Percentiles rank a stretch among this genome's conserved stretches.
Conservation (phyloP, 176 grass and related monocot genomes). For the Dactylis glomerata region DNA sequence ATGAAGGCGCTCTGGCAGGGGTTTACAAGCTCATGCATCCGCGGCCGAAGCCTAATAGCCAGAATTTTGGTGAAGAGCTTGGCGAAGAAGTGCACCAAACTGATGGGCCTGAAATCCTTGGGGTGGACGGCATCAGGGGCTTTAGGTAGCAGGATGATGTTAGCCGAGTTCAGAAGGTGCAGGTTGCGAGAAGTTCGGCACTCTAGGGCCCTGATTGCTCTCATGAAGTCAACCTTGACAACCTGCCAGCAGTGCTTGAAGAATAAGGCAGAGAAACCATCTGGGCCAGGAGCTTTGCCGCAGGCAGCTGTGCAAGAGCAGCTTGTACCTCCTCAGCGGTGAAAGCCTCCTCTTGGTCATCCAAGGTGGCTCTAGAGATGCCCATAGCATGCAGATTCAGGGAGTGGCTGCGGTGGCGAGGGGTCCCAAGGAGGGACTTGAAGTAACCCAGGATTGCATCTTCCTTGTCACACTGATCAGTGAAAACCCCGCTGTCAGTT, state of each 20-base stretch:
- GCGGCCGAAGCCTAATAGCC: rapidly evolving
- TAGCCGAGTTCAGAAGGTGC: not conserved
- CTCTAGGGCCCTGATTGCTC: rapidly evolving
- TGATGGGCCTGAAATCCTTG: not conserved
- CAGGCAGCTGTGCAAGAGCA: not conserved
- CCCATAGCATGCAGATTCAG: too few species aligned
- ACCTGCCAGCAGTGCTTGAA: not conserved
- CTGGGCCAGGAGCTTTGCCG: not conserved
- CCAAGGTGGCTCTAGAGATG: too few species aligned
- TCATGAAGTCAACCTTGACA: not conserved
- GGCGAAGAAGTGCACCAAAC: not conserved
- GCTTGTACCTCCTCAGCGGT: too few species aligned
- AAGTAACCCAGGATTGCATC: not conserved
- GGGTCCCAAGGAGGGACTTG: not conserved
- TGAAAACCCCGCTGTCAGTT: not conserved
- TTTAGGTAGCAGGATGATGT: not conserved
- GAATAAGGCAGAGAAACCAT: not conserved
- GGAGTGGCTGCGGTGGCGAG: too few species aligned
- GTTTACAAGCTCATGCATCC: not conserved
- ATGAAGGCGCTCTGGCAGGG: not conserved
- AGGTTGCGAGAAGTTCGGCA: rapidly evolving
- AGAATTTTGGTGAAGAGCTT: not conserved
- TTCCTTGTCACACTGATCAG: not conserved
- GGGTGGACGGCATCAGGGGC: rapidly evolving
- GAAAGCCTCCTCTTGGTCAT: too few species aligned